These are phyloP conservation scores for Amanita pseudoporphyria DNA, from an alignment of 768 basidiomycete species.

Conservation along the genomic window DNA sequence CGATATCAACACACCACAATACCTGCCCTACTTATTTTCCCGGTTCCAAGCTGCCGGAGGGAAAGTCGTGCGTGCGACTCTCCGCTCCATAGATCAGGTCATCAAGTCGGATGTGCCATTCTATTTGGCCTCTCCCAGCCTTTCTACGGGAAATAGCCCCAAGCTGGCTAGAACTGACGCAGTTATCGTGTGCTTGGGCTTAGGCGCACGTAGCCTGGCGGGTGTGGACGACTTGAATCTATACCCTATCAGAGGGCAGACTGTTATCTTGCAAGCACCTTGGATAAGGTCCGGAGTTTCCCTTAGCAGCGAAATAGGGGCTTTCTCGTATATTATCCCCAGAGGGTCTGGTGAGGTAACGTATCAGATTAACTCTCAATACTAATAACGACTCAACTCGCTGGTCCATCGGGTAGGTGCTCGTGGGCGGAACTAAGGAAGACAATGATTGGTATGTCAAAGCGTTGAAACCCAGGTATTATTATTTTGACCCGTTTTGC, in stretches of 20 bases:
- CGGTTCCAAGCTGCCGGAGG: conserved; percentile 63
- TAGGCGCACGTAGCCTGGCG: conserved; percentile 65
- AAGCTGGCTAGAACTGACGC: conserved; percentile 25
- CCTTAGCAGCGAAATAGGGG: conserved; percentile 27
- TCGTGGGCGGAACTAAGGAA: conserved; percentile 47
- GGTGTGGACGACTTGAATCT: conserved; percentile 74
- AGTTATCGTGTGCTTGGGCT: conserved; percentile 60
- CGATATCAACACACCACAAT: conserved; percentile 60
- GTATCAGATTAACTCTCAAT: background rate
- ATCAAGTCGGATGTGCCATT: conserved; percentile 37
- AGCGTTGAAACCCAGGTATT: background rate
- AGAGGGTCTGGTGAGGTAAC: conserved; percentile 6
- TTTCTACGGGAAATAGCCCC: background rate
- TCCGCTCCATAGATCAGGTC: conserved; percentile 65
- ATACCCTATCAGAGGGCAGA: conserved; percentile 78
- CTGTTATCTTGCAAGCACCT: conserved; percentile 65
- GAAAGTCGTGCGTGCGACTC: conserved; percentile 39
- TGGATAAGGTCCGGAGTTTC: conserved; percentile 51
- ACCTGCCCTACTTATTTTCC: conserved; percentile 60
- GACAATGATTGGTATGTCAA: conserved; percentile 44
- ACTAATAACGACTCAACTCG: background rate
- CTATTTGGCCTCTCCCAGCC: conserved; percentile 18
- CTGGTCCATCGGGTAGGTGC: conserved; percentile 22
- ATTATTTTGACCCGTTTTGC: too few species aligned
- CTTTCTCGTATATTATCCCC: conserved; percentile 58